Evolutionary conservation across 257 asterid species (phyloP).

Genomic region (Solanum virginianum): DNA sequence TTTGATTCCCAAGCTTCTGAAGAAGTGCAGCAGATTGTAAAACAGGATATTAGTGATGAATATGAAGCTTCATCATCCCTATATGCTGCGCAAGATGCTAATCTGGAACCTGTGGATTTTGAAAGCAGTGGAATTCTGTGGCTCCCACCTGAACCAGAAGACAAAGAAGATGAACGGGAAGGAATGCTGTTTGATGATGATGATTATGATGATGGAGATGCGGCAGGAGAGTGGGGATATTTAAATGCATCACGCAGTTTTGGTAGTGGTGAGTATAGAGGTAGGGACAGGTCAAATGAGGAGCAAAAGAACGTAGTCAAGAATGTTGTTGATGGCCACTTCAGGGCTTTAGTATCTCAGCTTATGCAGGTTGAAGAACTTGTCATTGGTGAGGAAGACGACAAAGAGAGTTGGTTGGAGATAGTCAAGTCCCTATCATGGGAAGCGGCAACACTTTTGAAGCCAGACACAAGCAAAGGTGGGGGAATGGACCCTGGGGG

Average conservation of each 20-base stretch:
- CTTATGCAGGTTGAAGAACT: conserved; percentile 92
- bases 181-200: conserved; percentile 54
- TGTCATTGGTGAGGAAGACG: conserved; percentile 56
- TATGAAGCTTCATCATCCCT: conserved; percentile 66
- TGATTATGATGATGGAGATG: conserved; percentile 67
- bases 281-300: conserved; percentile 76
- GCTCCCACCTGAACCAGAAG: conserved; percentile 99
- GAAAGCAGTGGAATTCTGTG: conserved; percentile 86
- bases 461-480: conserved; percentile 87
- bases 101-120: conserved; percentile 70
- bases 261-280: conserved; percentile 71
- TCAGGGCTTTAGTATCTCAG: conserved; percentile 89
- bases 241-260: conserved; percentile 55
- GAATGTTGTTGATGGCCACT: conserved; percentile 84
- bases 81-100: conserved; percentile 55
- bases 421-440: conserved; percentile 78
- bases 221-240: conserved; percentile 84
- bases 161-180: conserved; percentile 83
- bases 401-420: conserved; percentile 83
- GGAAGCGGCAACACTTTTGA: conserved; percentile 90
- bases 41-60: conserved; percentile 51
- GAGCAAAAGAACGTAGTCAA: conserved; percentile 72
- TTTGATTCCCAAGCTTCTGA: conserved; percentile 38
- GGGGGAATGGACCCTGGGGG: conserved; percentile 98
- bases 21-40: conserved; percentile 36